These are phyloP conservation scores for Mycena rosella DNA, from an alignment of 768 basidiomycete genomes.

Conservation along the genomic window DNA sequence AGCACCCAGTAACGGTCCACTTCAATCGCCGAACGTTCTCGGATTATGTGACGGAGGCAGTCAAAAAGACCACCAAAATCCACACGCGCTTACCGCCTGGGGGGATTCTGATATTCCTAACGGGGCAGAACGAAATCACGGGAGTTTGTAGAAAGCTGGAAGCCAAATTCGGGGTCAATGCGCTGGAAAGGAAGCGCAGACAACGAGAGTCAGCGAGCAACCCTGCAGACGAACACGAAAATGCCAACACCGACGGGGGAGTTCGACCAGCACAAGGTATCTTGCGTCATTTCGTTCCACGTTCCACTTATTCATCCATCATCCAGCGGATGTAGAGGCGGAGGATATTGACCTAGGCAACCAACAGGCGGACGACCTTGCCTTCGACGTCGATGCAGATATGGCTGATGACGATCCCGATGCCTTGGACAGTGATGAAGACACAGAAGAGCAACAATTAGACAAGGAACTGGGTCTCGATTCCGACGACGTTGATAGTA, in stretches of 20 bases:
- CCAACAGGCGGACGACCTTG: slow-evolving; percentile 60
- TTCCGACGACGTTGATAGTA: slow-evolving; percentile 77
- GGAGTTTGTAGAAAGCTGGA: slow-evolving; percentile 88
- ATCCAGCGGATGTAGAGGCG: slow-evolving; percentile 77
- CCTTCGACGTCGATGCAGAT: slow-evolving; percentile 77
- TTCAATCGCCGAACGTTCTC: slow-evolving; percentile 88
- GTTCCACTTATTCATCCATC: not conserved
- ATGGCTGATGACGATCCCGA: slow-evolving; percentile 77
- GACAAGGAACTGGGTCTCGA: slow-evolving; percentile 71
- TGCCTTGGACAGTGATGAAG: slow-evolving; percentile 80
- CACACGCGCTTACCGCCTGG: slow-evolving; percentile 93
- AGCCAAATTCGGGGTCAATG: slow-evolving; percentile 77
- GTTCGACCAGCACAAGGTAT: slow-evolving; percentile 66
- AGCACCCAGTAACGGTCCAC: slow-evolving; percentile 95
- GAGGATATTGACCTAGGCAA: slow-evolving; percentile 85
- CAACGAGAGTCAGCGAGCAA: slow-evolving; percentile 43
- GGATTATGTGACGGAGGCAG: slow-evolving; percentile 92
- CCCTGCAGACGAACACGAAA: slow-evolving; percentile 43
- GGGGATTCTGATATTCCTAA: slow-evolving; percentile 93
- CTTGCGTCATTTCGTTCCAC: slow-evolving; percentile 5
- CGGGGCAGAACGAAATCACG: slow-evolving; percentile 95
- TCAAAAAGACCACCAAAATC: slow-evolving; percentile 92
- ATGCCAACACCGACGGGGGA: slow-evolving; percentile 32
- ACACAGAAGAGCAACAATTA: slow-evolving; percentile 55
- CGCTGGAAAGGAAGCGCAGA: slow-evolving; percentile 65